Conservation (phyloP, 2,329 filamentous ascomycete genomes). For the Pseudogymnoascus sp. region DNA sequence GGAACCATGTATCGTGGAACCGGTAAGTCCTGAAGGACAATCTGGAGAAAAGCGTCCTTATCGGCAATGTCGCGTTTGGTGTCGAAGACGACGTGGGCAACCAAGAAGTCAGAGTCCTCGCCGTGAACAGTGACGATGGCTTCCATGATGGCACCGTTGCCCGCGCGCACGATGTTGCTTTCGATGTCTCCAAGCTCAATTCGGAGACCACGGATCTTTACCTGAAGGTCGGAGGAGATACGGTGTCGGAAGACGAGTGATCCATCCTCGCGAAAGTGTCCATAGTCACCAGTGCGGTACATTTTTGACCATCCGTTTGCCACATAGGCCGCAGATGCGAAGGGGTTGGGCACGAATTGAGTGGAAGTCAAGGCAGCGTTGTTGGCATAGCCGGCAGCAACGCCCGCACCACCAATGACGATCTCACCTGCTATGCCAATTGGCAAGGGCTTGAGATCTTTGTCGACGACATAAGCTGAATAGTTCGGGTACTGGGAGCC, state of each 20-base stretch:
- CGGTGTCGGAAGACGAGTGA: conserved; percentile 27
- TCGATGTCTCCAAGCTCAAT: conserved; percentile 38
- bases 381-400: conserved; percentile 32
- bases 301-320: conserved; percentile 14
- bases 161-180: conserved; percentile 22
- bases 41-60: neutral
- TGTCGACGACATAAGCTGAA: conserved; percentile 34
- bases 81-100: conserved; percentile 31
- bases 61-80: neutral
- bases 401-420: conserved; percentile 32
- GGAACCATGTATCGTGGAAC: conserved; percentile 33
- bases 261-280: conserved; percentile 24
- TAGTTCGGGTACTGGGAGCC: conserved; percentile 18
- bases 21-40: conserved; percentile 11
- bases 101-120: conserved; percentile 24
- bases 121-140: conserved; percentile 23
- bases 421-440: conserved; percentile 37
- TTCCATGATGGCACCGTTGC: conserved; percentile 22
- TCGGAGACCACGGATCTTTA: conserved; percentile 33
- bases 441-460: conserved; percentile 30
- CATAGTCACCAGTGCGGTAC: conserved; percentile 29
- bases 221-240: conserved; percentile 28
- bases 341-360: conserved; percentile 14
- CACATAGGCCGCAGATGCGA: conserved; percentile 9
- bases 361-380: conserved; percentile 17